Evolutionary conservation across 129 eudicot genomes (phyloP), one percentile per base, ranked within the genome.

Genomic region (Artemisia tridentata): DNA sequence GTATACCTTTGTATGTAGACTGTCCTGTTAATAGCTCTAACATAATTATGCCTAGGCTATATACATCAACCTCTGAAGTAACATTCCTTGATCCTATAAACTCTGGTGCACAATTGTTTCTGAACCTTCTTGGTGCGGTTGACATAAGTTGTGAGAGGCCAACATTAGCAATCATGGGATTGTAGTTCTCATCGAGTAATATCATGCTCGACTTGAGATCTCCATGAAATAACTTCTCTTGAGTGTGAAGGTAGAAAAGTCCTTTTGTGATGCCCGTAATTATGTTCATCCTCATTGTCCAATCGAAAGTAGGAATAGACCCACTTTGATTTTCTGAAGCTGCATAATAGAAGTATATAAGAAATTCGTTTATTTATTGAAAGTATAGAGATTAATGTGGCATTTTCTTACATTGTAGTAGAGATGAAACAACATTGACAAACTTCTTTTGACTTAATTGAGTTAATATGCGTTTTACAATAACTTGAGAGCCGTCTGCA

Each of bases 61-160:
- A 88, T 0, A 88, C 78, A 58, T 88, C 95, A 7, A 83, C 80
- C 68, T n/a, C 80, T 79, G 77, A 34, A 75, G 72, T 88, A 53
- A 90, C 90, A 38, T 78, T 80, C 81, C 77, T 81, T 23, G 79
- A 78, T 51, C 79, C 80, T 1, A 77, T 77, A 7, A 82, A 81
- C 72, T 88, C 88, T 3, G 95, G 95, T 19, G 95, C 95, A 7
- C 86, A 78, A 72, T 88, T 84, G 19, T 88, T 88, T 43, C 53
- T 13, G 13, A 55, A 5, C 38, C 23, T 67, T 7, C 34, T 29
- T 52, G 11, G 19, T 70, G 74, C 57, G 55, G 74, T 38, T 12
- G 74, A 64, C 95, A 84, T 82, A 5, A 85, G 79, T 7, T 80
- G 66, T 10, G 88, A 80, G 12, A 88, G 84, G 46, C 95, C 88